Conservation (phyloP, 2,329 filamentous ascomycete species). For the Colletotrichum sp. region DNA sequence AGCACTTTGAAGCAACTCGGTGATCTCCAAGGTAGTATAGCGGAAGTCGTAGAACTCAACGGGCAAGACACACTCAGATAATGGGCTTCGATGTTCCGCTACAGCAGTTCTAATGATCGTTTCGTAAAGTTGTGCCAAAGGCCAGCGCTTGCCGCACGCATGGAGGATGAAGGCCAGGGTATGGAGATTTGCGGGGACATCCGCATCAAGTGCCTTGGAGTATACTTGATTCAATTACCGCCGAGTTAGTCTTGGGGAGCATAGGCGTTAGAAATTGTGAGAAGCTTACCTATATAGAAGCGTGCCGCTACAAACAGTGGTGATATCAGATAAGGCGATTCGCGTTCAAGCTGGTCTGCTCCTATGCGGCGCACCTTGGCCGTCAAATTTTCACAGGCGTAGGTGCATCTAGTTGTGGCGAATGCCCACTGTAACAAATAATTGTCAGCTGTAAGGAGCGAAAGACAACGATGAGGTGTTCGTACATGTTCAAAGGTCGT, state of each 20-base stretch:
- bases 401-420: not conserved
- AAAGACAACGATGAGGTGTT: not conserved
- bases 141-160: not conserved
- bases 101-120: not conserved
- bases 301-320: not conserved
- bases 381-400: not conserved
- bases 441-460: not conserved
- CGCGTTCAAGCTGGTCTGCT: not conserved
- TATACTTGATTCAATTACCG: not conserved
- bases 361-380: not conserved
- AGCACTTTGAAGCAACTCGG: not conserved
- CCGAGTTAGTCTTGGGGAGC: not conserved
- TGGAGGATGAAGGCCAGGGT: not conserved
- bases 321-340: not conserved
- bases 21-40: not conserved
- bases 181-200: not conserved
- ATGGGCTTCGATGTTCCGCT: not conserved
- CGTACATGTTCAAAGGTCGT: not conserved
- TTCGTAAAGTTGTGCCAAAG: not conserved
- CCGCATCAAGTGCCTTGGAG: not conserved
- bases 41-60: not conserved
- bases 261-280: not conserved
- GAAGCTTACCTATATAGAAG: not conserved
- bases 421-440: not conserved
- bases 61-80: not conserved